These are phyloP conservation scores for Plasmodium ovale DNA, from an alignment of 169 alveolate genomes.

Conservation along the genomic window DNA sequence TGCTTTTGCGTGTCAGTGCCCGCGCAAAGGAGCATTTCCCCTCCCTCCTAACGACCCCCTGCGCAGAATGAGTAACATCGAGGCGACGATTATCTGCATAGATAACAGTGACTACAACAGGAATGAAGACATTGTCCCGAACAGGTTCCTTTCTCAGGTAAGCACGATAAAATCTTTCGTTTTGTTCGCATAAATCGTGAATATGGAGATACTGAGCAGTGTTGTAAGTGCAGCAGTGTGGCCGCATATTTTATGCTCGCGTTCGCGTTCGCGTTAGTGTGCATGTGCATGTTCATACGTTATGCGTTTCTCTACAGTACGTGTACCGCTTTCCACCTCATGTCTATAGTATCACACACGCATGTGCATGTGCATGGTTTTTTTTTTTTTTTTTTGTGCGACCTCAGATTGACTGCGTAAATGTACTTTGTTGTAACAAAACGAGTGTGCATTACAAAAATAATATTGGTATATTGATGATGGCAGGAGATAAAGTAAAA, in stretches of 20 bases:
- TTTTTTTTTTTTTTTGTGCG: background rate
- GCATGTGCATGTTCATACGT: too few relatives aligned
- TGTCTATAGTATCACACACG: slow-evolving; percentile 69
- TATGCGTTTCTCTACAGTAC: too few relatives aligned
- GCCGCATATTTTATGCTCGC: too few relatives aligned
- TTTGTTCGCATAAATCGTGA: too few relatives aligned
- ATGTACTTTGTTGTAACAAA: slow-evolving; percentile 89
- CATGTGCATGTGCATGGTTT: background rate
- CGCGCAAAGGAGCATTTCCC: too few relatives aligned
- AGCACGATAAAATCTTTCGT: too few relatives aligned
- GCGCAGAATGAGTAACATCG: slow-evolving; percentile 92
- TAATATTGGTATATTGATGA: slow-evolving; percentile 94
- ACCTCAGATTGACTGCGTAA: slow-evolving; percentile 87
- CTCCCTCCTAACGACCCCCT: background rate
- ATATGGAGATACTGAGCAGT: too few relatives aligned
- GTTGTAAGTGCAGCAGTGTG: too few relatives aligned
- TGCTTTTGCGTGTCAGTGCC: too few relatives aligned
- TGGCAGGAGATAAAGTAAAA: slow-evolving; percentile 96
- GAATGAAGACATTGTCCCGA: slow-evolving; percentile 95
- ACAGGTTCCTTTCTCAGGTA: slow-evolving; percentile 89
- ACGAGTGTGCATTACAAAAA: slow-evolving; percentile 93
- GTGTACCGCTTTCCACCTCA: too few relatives aligned
- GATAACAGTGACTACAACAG: slow-evolving; percentile 98
- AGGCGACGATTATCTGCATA: slow-evolving; percentile 95
- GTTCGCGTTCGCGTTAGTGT: too few relatives aligned